Percentiles rank a stretch among this genome's conserved stretches.
phyloP scores from a whole-genome alignment of 75 land plant species.

The Pinus albicaulis region DNA sequence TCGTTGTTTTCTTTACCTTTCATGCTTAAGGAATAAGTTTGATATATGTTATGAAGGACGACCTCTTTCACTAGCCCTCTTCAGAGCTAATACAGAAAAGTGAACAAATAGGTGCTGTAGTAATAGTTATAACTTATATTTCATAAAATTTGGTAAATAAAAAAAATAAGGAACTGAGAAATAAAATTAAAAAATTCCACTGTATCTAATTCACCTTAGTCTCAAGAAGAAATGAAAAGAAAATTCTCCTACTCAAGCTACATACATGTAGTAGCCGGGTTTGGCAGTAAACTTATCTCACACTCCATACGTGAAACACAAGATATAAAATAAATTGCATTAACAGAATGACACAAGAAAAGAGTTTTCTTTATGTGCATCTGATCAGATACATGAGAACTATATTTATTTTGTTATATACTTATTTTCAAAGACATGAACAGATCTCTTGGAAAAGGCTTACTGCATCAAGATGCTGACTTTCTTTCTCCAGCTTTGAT shows the following conservation, averaged over 20 bases:
- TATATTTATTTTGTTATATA: background rate
- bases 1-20: too few relatives aligned
- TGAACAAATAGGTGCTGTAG: too few relatives aligned
- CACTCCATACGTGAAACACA: background rate
- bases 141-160: background rate
- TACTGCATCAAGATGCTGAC: conserved; percentile 86
- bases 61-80: too few relatives aligned
- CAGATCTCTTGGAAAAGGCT: conserved; percentile 16
- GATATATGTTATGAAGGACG: too few relatives aligned
- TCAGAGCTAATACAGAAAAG: too few relatives aligned
- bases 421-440: conserved; percentile 5
- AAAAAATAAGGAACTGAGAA: background rate
- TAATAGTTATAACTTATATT: too few relatives aligned
- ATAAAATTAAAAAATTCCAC: background rate
- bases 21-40: too few relatives aligned
- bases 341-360: background rate
- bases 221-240: background rate
- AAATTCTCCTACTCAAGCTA: background rate
- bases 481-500: conserved; percentile 69
- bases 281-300: background rate
- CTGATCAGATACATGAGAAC: background rate
- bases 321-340: background rate
- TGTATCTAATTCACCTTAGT: background rate
- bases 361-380: background rate
- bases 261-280: background rate